phyloP scores from a whole-genome alignment of 2,329 filamentous ascomycete species.

The Moelleriella libera region DNA sequence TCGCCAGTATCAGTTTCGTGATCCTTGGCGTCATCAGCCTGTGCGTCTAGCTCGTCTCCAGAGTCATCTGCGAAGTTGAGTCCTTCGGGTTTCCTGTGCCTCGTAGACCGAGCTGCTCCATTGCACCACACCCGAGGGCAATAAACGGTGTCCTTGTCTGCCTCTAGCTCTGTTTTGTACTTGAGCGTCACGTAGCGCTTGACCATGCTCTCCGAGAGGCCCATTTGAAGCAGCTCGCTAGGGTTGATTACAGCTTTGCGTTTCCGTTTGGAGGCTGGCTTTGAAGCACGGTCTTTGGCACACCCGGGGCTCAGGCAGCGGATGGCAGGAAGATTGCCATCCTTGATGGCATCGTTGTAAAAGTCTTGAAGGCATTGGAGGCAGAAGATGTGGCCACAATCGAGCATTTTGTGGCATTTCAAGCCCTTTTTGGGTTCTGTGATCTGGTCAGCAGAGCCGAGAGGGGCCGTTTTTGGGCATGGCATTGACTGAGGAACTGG shows the following conservation, averaged over 20 bases:
- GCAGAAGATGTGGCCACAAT: conserved; percentile 88
- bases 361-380: conserved; percentile 76
- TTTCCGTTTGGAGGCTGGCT: conserved; percentile 23
- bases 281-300: conserved; percentile 41
- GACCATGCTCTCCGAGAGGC: conserved; percentile 55
- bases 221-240: conserved; percentile 70
- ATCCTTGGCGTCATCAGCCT: conserved; percentile 16
- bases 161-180: conserved; percentile 83
- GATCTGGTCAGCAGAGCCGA: not conserved
- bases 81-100: conserved; percentile 56
- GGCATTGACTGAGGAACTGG: no score
- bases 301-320: conserved; percentile 72
- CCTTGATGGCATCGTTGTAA: conserved; percentile 74
- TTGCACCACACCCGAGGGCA: conserved; percentile 90
- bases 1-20: not conserved
- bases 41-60: conserved; percentile 29
- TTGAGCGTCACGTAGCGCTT: conserved; percentile 81
- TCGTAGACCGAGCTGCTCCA: conserved; percentile 67
- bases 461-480: no score
- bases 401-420: conserved; percentile 65
- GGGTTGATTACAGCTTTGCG: conserved; percentile 59
- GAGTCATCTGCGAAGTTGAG: conserved; percentile 44
- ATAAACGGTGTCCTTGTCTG: conserved; percentile 83
- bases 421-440: conserved; percentile 77
- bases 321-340: conserved; percentile 68